Evolutionary conservation across 2,329 filamentous ascomycete genomes (phyloP).

Genomic region (Aspergillus novofumigatus): DNA sequence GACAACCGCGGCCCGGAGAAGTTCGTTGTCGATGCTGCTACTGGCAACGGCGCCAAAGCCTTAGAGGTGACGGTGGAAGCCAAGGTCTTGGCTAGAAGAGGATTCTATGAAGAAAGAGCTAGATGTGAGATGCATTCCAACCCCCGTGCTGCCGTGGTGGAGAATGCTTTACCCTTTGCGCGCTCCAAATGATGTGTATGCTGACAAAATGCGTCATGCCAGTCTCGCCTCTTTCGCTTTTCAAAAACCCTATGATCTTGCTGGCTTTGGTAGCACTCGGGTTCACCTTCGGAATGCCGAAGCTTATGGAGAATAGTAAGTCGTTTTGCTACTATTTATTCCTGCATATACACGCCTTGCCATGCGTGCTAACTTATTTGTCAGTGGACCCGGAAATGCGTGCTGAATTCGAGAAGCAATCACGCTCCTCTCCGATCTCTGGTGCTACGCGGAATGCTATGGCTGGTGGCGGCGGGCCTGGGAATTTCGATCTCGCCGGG

Average conservation of each 20-base stretch:
- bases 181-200: background rate
- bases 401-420: slow-evolving; percentile 87
- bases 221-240: slow-evolving; percentile 75
- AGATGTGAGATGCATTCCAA: slow-evolving; percentile 60
- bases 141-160: background rate
- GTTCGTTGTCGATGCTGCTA: slow-evolving; percentile 30
- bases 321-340: slow-evolving; percentile 22
- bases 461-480: slow-evolving; percentile 52
- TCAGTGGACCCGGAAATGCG: slow-evolving; percentile 95
- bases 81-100: slow-evolving; percentile 59
- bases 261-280: slow-evolving; percentile 79
- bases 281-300: slow-evolving; percentile 88
- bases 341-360: background rate
- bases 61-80: slow-evolving; percentile 56
- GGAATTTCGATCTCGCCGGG: slow-evolving; percentile 64
- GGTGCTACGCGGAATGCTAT: slow-evolving; percentile 57
- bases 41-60: slow-evolving; percentile 15
- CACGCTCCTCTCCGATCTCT: slow-evolving; percentile 68
- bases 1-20: slow-evolving; percentile 65
- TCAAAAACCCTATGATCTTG: slow-evolving; percentile 96
- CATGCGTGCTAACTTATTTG: background rate
- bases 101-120: slow-evolving; percentile 71
- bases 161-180: background rate
- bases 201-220: slow-evolving; percentile 3
- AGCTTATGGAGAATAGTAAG: slow-evolving; percentile 92